These are phyloP conservation scores for Colletotrichum sojae DNA, from an alignment of 2,329 filamentous ascomycete genomes.

Conservation along the genomic window DNA sequence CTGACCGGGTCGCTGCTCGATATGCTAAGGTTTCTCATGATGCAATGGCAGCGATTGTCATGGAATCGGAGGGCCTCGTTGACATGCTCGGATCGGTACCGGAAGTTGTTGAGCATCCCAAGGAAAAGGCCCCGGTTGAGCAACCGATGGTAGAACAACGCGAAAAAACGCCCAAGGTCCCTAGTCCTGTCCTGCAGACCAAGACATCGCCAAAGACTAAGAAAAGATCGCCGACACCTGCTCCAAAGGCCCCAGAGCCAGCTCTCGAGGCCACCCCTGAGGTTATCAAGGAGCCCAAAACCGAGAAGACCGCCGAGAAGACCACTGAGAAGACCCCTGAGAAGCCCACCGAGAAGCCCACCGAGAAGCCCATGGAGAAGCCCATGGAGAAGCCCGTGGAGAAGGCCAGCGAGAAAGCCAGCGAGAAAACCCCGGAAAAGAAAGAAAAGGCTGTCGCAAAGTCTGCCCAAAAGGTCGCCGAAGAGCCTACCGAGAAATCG, in stretches of 20 bases:
- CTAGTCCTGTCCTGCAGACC: constrained; percentile 22
- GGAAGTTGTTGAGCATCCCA: constrained; percentile 42
- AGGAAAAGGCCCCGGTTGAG: constrained; percentile 31
- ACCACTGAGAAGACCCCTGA: neutral
- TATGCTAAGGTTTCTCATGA: constrained; percentile 65
- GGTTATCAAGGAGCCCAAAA: neutral
- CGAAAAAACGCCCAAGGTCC: constrained; percentile 19
- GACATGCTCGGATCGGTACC: constrained; percentile 61
- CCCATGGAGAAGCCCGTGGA: neutral
- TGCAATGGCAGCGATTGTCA: constrained; percentile 62
- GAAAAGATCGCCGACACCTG: neutral
- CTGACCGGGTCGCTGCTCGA: constrained; percentile 59
- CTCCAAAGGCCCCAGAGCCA: neutral
- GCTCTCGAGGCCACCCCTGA: constrained; percentile 10
- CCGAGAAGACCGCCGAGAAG: neutral
- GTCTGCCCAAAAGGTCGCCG: neutral
- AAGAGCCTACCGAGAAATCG: neutral
- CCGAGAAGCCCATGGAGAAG: neutral
- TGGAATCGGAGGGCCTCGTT: constrained; percentile 59
- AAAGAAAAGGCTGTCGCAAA: neutral
- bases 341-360: neutral
- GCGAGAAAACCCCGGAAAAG: neutral
- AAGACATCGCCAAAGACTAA: constrained; percentile 19
- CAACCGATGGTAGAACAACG: constrained; percentile 29
- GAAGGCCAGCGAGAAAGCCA: neutral